Base-by-base conservation (phyloP, 192 early-diverging fungal genomes). In the Backusella macrospora region DNA sequence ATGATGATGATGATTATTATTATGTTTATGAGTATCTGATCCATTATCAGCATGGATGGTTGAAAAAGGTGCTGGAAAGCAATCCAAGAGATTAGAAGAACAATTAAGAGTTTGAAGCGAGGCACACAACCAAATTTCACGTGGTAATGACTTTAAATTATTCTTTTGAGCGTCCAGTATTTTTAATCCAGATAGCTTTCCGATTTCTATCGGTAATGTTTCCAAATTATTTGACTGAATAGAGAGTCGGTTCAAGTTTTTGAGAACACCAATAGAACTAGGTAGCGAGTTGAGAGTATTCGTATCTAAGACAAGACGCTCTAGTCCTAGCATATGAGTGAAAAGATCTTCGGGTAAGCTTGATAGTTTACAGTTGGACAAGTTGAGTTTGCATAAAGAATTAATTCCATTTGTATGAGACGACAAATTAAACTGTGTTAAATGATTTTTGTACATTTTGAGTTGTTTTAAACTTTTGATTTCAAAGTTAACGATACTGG, bases 21-120 rank as follows among this genome's bases (percentile, higher is more conserved):
- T 18, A 8, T 23, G 52, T 4, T 59, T 18, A 12, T 59, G 21
- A 12, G 9, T 29, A 12, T 59, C 52, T 29, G 52, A 5, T 10
- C 52, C 52, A 59, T 5, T 59, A 12, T 26, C 52, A 59, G 21
- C 10, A 10, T 59, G 52, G 26, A 59, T 70, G 13, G 77, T 72
- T 14, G 74, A 73, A 43, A 73, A 85, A 15, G 94, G 94, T 45
- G 90, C 86, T 21, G 94, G 94, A 83, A 97, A 96, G 38, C 81
- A 78, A 73, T 92, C 93, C 8, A 97, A 80, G 45, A 93, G 73
- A 67, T 97, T 97, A 18, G 92, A 95, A 1, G 90, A 93, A 34
- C 86, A 86, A 65, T 96, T 97, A n/a, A 97, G 79, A 12, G 81
- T 73, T 43, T 79, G 79, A 21, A 97, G 85, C 21, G 83, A 86